Evolutionary conservation across 371 early-diverging fungal genomes (phyloP), one percentile per base, ranked within the genome.

Genomic region (Mucor lusitanicus): DNA sequence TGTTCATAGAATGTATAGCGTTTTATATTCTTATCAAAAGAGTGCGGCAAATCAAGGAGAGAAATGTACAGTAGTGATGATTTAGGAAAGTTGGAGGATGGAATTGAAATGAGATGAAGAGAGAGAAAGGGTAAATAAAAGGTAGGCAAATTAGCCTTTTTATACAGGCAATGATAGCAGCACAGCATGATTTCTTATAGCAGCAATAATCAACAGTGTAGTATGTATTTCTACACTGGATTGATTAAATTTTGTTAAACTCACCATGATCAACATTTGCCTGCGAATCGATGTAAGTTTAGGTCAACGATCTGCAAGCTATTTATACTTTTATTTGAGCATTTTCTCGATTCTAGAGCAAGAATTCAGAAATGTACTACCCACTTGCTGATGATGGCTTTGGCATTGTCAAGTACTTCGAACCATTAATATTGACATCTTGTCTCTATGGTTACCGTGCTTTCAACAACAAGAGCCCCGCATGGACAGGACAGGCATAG

Each of bases 201-300:
- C 21, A 44, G 46, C 48, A 48, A 6, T 6, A 30, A 30, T 3
- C 11, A 37, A 27, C 53, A 60, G 39, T 28, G 32, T 12, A 39
- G 27, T 27, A 21, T 44, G n/a, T n/a, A 33, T 57, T 33, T 28
- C 23, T 28, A n/a, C 61, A 5, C 27, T 40, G 1, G 17, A 25
- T 53, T 32, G 28, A 61, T n/a, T 32, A 40, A 40, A 44, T 32
- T 13, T 42, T 61, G 61, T 33, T 61, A 61, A 61, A 19, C 61
- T 61, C 50, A 62, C 62, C 25, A 61, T 54, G 67, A 67, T 67
- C 67, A 55, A 56, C 67, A 58, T 57, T 53, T 53, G 27, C 53
- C 53, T 53, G 53, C 13, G 27, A 25, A 53, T 53, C 53, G 53
- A 53, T 27, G 53, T 53, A 46, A 15, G 53, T 25, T 40, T 53